Percentiles rank a stretch among this genome's conserved stretches.
Evolutionary conservation across 2,329 filamentous ascomycete genomes (phyloP).

Genomic region (Ophiocordyceps camponoti-rufipedis): DNA sequence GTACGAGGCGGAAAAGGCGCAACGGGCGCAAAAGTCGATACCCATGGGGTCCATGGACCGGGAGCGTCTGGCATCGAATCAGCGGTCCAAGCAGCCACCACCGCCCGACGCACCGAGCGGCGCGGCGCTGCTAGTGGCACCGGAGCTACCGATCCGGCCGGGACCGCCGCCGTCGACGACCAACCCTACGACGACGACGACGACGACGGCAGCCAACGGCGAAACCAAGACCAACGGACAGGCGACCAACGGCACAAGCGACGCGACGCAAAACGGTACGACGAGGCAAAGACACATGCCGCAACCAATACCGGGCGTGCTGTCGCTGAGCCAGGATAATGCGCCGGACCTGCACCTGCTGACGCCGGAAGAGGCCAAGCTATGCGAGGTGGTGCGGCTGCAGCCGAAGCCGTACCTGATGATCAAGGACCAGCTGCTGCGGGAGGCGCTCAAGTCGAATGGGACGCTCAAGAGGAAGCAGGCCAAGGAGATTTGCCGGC

Average conservation of each 20-base stretch:
- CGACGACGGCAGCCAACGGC: conserved; percentile 20
- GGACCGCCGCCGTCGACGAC: conserved; percentile 11
- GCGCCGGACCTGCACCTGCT: conserved; percentile 73
- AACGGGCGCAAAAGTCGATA: conserved; percentile 48
- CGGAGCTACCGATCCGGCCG: conserved; percentile 52
- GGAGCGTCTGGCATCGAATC: conserved; percentile 52
- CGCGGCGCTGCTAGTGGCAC: conserved; percentile 57
- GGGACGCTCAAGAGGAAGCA: conserved; percentile 88
- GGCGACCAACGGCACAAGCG: conserved; percentile 22
- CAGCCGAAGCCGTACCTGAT: conserved; percentile 90
- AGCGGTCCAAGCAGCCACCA: conserved; percentile 48
- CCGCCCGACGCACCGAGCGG: conserved; percentile 55
- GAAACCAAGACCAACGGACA: conserved; percentile 36
- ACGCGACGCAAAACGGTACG: conserved; percentile 18
- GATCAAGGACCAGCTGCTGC: conserved; percentile 84
- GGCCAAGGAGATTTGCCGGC: conserved; percentile 64
- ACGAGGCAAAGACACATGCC: conserved; percentile 32
- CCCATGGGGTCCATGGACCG: conserved; percentile 74
- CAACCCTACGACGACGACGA: conserved; percentile 7
- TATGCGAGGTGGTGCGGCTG: conserved; percentile 69
- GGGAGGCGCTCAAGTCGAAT: conserved; percentile 77
- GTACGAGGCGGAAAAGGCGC: conserved; percentile 76
- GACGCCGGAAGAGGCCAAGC: conserved; percentile 63
- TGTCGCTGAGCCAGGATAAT: conserved; percentile 56
- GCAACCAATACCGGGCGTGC: conserved; percentile 40